Percentiles rank a stretch among this genome's conserved stretches.
Evolutionary conservation across 441 rosid species (phyloP).

Genomic region (Euphorbia schlechtendalii): DNA sequence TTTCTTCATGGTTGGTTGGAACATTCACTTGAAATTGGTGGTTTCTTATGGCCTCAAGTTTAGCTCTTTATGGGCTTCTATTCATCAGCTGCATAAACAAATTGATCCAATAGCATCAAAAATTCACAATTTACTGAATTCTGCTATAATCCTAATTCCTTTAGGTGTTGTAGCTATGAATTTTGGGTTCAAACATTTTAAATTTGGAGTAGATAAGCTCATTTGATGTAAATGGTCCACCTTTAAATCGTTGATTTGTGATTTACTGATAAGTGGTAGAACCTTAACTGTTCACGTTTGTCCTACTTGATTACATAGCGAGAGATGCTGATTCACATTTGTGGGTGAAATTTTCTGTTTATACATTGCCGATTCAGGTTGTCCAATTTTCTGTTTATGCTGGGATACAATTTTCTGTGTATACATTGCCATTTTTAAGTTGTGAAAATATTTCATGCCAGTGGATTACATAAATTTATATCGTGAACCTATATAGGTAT

Average conservation of each 20-base stretch:
- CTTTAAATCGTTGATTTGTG: neutral
- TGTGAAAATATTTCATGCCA: neutral
- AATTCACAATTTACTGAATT: no score
- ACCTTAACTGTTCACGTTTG: neutral
- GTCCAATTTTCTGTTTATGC: no score
- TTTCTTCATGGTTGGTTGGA: no score
- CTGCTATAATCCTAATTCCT: no score
- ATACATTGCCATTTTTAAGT: no score
- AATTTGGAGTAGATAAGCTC: neutral
- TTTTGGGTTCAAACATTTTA: neutral
- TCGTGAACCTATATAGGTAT: constrained; percentile 38
- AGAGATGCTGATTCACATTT: neutral
- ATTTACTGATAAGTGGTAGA: neutral
- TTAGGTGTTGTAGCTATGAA: neutral
- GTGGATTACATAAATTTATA: neutral
- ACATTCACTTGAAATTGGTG: no score
- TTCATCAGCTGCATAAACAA: no score
- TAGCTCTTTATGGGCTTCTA: no score
- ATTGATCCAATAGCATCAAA: no score
- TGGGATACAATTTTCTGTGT: no score
- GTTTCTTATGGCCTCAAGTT: no score
- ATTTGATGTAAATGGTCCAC: neutral
- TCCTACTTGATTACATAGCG: neutral
- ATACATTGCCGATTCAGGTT: neutral
- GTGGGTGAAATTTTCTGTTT: neutral